phyloP scores from a whole-genome alignment of 805 yeast species.

The Metschnikowia picachoensis region DNA sequence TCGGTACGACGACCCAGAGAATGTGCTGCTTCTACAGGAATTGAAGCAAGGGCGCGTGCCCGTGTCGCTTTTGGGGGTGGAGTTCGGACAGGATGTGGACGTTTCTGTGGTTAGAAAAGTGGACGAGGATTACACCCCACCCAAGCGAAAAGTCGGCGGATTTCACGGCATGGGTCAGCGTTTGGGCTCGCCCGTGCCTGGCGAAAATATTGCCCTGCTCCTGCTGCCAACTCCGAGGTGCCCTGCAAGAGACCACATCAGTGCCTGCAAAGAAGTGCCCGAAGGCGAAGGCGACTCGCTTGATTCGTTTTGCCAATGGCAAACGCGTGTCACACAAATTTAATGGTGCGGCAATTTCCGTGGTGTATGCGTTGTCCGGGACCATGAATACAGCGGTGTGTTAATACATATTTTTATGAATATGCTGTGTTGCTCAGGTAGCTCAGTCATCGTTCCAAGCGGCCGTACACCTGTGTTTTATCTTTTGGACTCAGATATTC shows the following conservation, averaged over 20 bases:
- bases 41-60: constrained; percentile 92
- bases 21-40: constrained; percentile 70
- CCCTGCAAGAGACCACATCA: constrained; percentile 14
- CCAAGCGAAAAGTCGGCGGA: constrained; percentile 59
- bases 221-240: constrained; percentile 6
- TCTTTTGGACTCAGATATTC: no score
- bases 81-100: constrained; percentile 89
- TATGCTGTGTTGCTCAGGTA: no score
- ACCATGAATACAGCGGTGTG: constrained; percentile 34
- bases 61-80: constrained; percentile 71
- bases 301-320: constrained; percentile 80
- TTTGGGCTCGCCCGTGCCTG: constrained; percentile 86
- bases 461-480: no score
- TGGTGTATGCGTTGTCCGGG: constrained; percentile 64
- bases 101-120: constrained; percentile 77
- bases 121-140: constrained; percentile 77
- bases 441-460: no score
- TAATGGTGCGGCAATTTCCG: constrained; percentile 59
- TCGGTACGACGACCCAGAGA: constrained; percentile 90
- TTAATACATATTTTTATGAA: no score
- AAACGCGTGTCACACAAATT: constrained; percentile 62
- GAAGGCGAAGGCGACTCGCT: constrained; percentile 58
- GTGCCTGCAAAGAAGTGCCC: not conserved
- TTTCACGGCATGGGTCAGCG: constrained; percentile 79
- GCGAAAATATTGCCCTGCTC: constrained; percentile 39